Percentiles rank a stretch among this genome's conserved stretches.
These are phyloP conservation scores for Aspergillus brunneoviolaceus DNA, from an alignment of 2,329 filamentous ascomycete species.

Conservation along the genomic window DNA sequence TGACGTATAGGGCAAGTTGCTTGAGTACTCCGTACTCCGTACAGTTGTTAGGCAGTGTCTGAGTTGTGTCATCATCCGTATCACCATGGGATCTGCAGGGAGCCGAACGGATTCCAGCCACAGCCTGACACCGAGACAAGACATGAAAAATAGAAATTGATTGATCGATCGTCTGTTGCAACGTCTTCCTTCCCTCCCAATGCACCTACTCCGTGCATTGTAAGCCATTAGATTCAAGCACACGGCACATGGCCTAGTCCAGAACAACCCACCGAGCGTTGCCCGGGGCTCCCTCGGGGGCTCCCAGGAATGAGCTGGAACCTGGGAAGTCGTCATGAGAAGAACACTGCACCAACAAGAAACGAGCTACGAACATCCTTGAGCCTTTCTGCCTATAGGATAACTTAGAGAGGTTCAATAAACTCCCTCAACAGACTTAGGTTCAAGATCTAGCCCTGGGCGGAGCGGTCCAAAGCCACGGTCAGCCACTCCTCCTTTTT, in stretches of 20 bases:
- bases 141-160: not conserved
- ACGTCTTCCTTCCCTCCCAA: not conserved
- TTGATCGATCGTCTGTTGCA: not conserved
- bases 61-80: slow-evolving; percentile 2
- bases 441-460: not conserved
- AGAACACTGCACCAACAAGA: not conserved
- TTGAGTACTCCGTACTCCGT: not conserved
- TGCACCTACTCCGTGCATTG: not conserved
- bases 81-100: slow-evolving; percentile 2
- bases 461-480: slow-evolving; percentile 1
- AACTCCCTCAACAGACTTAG: not conserved
- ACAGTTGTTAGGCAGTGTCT: not conserved
- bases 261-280: not conserved
- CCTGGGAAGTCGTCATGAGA: slow-evolving; percentile 3
- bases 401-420: not conserved
- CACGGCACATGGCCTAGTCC: not conserved
- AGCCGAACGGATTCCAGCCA: slow-evolving; percentile 4
- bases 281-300: not conserved
- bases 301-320: not conserved
- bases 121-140: not conserved
- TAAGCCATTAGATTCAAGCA: too few relatives aligned
- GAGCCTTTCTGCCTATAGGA: not conserved
- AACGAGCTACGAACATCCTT: not conserved
- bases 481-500: not conserved
- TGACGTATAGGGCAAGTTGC: too few relatives aligned